Conservation (phyloP, 1,284 basidiomycete genomes). For the Omphalotus olearius region DNA sequence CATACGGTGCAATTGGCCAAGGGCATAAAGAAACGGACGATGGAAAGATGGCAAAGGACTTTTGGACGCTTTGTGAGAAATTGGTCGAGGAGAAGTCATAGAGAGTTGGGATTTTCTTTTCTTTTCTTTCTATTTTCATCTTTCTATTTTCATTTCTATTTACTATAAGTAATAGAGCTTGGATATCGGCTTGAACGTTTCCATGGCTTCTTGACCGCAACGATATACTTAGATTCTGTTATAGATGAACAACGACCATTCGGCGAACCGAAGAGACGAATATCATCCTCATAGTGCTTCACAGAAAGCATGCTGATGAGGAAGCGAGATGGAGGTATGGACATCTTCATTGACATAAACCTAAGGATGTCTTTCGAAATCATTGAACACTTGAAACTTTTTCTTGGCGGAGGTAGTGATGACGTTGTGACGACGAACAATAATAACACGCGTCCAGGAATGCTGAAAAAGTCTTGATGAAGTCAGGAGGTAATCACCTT, state of each 20-base stretch:
- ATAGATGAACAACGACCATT: constrained; percentile 10
- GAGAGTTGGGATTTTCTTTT: neutral
- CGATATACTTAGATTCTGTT: constrained; percentile 7
- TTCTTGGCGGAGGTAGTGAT: constrained; percentile 11
- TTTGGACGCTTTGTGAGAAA: constrained; percentile 4
- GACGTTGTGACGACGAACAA: constrained; percentile 21
- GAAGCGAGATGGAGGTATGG: constrained; percentile 21
- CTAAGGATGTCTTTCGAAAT: constrained; percentile 24
- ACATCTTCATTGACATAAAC: constrained; percentile 24
- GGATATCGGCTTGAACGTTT: constrained; percentile 1
- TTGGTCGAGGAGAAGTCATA: constrained; percentile 2
- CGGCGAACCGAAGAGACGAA: constrained; percentile 14
- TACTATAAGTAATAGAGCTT: constrained; percentile 1
- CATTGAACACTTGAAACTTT: constrained; percentile 7
- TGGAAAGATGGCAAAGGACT: constrained; percentile 1
- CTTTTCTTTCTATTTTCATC: no score
- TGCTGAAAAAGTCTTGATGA: constrained; percentile 20
- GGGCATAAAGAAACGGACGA: constrained; percentile 1
- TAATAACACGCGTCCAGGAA: constrained; percentile 33
- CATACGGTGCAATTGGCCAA: neutral
- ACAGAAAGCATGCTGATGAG: constrained; percentile 9
- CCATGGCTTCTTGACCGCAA: constrained; percentile 8
- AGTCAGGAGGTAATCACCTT: constrained; percentile 26
- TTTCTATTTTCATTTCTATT: no score
- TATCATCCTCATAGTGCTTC: neutral